Percentiles rank a stretch among this genome's conserved stretches.
Conservation (phyloP, 164 flowering plant species). For the Aristolochia californica region DNA sequence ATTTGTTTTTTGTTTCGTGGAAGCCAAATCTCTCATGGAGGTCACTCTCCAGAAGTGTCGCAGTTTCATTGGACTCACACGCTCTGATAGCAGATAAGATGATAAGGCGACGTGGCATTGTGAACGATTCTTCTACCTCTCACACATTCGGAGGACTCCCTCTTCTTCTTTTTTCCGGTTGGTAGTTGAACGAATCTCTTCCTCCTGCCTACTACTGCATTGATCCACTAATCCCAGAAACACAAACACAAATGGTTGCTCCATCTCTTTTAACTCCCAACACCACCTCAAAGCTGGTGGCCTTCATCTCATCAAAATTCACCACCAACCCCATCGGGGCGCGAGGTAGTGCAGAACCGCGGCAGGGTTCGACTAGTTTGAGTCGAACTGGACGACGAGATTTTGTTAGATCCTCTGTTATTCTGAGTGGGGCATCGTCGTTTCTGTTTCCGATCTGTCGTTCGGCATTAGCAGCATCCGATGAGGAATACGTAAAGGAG, state of each 20-base stretch:
- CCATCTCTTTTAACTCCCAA: conserved; percentile 61
- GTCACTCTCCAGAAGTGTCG: too few relatives aligned
- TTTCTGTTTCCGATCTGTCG: conserved; percentile 13
- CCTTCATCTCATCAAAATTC: conserved; percentile 23
- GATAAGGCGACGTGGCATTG: conserved; percentile 67
- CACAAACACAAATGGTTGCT: conserved; percentile 38
- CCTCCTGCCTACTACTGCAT: neutral
- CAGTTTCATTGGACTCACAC: neutral
- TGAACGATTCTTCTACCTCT: conserved; percentile 9
- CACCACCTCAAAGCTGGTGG: conserved; percentile 31
- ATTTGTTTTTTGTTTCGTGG: too few relatives aligned
- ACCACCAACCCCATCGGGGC: conserved; percentile 14
- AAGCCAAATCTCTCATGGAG: too few relatives aligned
- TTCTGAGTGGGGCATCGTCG: conserved; percentile 9
- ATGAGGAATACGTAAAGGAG: conserved; percentile 79
- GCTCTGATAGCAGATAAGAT: conserved; percentile 42
- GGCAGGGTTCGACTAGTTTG: neutral
- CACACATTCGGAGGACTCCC: conserved; percentile 1
- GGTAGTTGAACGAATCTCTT: neutral
- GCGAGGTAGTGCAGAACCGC: conserved; percentile 12
- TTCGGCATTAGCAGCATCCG: conserved; percentile 42
- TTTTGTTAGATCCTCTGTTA: conserved; percentile 12
- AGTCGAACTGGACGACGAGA: conserved; percentile 27
- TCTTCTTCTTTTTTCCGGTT: neutral
- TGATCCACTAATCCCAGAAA: neutral